Evolutionary conservation across 1,284 basidiomycete genomes (phyloP).

Genomic region (Ganoderma multipileum): DNA sequence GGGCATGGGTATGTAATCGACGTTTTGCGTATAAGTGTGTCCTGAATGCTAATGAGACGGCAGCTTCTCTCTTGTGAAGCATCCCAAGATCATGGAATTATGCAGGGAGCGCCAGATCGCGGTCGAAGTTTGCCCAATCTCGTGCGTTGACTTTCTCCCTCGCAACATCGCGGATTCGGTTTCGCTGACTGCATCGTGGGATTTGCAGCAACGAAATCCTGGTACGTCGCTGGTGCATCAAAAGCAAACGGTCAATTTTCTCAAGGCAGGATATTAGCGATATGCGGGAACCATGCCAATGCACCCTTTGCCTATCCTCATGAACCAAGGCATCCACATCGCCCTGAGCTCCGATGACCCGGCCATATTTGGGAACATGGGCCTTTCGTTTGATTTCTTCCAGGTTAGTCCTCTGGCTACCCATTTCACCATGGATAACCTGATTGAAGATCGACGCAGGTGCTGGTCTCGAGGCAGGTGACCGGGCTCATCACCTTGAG

Average conservation of each 20-base stretch:
- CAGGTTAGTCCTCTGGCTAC: constrained; percentile 46
- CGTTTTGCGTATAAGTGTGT: constrained; percentile 18
- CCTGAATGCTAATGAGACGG: neutral
- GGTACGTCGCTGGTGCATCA: constrained; percentile 43
- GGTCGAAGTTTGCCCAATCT: constrained; percentile 76
- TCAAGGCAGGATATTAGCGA: constrained; percentile 47
- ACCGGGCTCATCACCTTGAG: constrained; percentile 66
- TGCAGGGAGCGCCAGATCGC: constrained; percentile 69
- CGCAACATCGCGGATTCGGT: neutral
- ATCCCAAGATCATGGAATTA: constrained; percentile 71
- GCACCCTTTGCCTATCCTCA: constrained; percentile 70
- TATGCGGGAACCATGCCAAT: constrained; percentile 77
- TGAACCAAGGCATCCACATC: constrained; percentile 76
- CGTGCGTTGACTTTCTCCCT: constrained; percentile 49
- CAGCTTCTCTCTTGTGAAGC: constrained; percentile 78
- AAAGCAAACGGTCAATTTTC: neutral
- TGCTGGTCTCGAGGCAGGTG: constrained; percentile 69
- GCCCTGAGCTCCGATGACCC: constrained; percentile 79
- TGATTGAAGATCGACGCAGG: constrained; percentile 42
- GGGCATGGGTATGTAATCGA: constrained; percentile 68
- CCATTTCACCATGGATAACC: neutral
- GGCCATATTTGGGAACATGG: constrained; percentile 77
- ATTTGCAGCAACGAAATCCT: constrained; percentile 67
- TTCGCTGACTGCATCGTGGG: constrained; percentile 17
- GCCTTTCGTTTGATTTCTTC: constrained; percentile 75